Evolutionary conservation across 345 rosid species (phyloP).

Genomic region (Sapria himalayana): DNA sequence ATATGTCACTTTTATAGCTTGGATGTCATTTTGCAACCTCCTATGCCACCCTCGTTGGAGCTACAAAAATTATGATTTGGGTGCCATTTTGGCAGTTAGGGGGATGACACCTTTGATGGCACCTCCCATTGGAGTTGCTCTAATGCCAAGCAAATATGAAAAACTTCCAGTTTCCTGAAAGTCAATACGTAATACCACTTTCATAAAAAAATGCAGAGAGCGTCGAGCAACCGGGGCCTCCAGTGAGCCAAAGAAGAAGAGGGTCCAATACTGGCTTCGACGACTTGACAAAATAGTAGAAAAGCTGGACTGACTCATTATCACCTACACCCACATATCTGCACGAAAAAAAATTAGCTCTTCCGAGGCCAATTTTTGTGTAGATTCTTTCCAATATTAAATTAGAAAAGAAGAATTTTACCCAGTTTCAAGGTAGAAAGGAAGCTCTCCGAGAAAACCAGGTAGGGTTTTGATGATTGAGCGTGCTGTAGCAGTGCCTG

Average conservation of each 20-base stretch:
- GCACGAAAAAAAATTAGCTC: background rate
- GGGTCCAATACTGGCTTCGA: constrained; percentile 14
- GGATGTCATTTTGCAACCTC: too few species aligned
- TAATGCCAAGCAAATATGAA: too few species aligned
- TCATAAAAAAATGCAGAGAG: constrained; percentile 18
- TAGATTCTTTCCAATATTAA: background rate
- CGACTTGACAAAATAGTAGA: constrained; percentile 19
- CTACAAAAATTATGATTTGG: too few species aligned
- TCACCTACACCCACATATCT: constrained; percentile 21
- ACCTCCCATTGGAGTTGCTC: too few species aligned
- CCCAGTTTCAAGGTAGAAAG: constrained; percentile 40
- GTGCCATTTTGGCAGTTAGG: too few species aligned
- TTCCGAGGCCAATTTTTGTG: too few species aligned
- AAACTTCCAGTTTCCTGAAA: too few species aligned
- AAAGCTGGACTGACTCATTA: constrained; percentile 14
- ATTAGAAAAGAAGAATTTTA: background rate
- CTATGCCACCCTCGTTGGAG: too few species aligned
- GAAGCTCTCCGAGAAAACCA: constrained; percentile 23
- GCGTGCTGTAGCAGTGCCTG: constrained; percentile 8
- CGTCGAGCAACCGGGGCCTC: constrained; percentile 23
- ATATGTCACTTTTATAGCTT: too few species aligned
- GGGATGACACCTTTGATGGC: too few species aligned
- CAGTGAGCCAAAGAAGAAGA: constrained; percentile 20
- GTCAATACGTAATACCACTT: too few species aligned
- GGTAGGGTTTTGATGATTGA: constrained; percentile 17